A percentile compares a stretch with the other conserved stretches of the same genome.
Conservation (phyloP, 2,329 filamentous ascomycete genomes). For the Rhynchosporium graminicola region DNA sequence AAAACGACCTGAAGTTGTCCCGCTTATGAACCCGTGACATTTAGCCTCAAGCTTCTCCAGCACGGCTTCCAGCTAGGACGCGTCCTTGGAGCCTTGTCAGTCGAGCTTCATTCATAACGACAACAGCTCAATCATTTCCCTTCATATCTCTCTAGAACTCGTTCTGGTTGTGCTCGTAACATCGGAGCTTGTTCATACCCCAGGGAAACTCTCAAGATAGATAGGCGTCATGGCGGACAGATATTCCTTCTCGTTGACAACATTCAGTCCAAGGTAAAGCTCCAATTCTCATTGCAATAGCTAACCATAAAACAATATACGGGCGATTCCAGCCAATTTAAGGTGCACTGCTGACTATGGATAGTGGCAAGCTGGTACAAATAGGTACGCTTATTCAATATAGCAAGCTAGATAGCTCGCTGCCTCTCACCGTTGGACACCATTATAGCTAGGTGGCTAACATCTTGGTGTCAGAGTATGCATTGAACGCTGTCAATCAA, state of each 20-base stretch:
- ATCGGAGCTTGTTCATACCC: constrained; percentile 6
- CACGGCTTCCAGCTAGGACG: constrained; percentile 16
- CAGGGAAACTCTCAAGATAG: constrained; percentile 19
- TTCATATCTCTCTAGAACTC: constrained; percentile 16
- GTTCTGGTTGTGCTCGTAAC: constrained; percentile 9
- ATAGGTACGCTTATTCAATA: constrained; percentile 65
- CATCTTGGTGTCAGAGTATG: constrained; percentile 73
- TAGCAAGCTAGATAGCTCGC: constrained; percentile 12
- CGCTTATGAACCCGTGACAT: background rate
- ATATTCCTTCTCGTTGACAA: constrained; percentile 99
- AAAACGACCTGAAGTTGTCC: too few relatives aligned
- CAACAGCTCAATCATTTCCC: constrained; percentile 31
- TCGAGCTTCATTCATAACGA: constrained; percentile 26
- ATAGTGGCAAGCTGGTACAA: constrained; percentile 96
- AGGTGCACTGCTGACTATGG: constrained; percentile 32
- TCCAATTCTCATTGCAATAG: constrained; percentile 6
- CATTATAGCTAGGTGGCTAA: constrained; percentile 21
- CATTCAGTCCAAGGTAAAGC: constrained; percentile 91
- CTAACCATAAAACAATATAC: constrained; percentile 18
- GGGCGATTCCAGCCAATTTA: constrained; percentile 17
- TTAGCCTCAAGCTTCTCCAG: constrained; percentile 3
- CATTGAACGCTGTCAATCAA: constrained; percentile 97
- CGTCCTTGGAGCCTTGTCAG: constrained; percentile 34
- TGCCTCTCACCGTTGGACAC: constrained; percentile 13
- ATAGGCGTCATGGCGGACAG: constrained; percentile 80